Percentiles rank a stretch among this genome's conserved stretches.
Evolutionary conservation across 2,329 filamentous ascomycete species (phyloP).

Genomic region (Nemania abortiva): DNA sequence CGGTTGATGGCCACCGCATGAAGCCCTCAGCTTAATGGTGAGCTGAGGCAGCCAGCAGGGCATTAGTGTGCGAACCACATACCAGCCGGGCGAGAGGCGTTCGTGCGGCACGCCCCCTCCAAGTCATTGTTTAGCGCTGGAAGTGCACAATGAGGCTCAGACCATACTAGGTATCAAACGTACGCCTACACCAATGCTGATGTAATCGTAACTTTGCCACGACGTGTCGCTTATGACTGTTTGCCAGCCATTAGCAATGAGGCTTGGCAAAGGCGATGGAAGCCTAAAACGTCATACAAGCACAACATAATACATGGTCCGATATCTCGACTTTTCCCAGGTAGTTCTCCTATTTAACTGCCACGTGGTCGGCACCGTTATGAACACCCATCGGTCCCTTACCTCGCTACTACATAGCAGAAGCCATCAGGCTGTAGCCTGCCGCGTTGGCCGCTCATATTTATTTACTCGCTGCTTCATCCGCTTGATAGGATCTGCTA

Average conservation of each 20-base stretch:
- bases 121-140: neutral
- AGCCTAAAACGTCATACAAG: slow-evolving; percentile 11
- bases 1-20: neutral
- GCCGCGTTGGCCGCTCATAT: no score
- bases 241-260: neutral
- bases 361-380: neutral
- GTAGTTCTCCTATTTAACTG: neutral
- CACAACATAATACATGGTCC: neutral
- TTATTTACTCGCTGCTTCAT: no score
- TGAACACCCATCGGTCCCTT: no score
- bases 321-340: neutral
- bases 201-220: neutral
- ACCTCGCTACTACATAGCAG: no score
- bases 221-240: slow-evolving; percentile 18
- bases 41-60: no score
- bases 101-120: neutral
- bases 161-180: neutral
- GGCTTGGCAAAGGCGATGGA: slow-evolving; percentile 10
- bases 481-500: no score
- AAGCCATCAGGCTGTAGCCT: no score
- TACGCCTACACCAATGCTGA: neutral
- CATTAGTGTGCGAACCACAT: slow-evolving; percentile 10
- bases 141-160: slow-evolving; percentile 23
- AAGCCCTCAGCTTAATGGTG: neutral
- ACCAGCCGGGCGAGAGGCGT: slow-evolving; percentile 24